phyloP scores from a whole-genome alignment of 164 flowering plant species.

The Santalum album region DNA sequence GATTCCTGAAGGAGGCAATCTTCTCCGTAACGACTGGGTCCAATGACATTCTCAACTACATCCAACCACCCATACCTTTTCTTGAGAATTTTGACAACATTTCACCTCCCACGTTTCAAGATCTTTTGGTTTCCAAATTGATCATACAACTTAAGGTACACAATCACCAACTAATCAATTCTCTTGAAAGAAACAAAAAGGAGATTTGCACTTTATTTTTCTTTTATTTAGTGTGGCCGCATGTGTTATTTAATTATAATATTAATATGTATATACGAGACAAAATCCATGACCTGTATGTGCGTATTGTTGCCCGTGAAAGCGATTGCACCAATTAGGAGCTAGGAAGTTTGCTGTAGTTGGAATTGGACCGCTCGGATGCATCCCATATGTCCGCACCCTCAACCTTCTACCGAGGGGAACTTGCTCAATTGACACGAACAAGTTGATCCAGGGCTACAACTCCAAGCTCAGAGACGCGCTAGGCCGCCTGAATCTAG shows the following conservation, averaged over 20 bases:
- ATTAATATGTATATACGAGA: too few species aligned
- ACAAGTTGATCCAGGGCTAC: constrained; percentile 33
- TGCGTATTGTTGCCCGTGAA: constrained; percentile 1
- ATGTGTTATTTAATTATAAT: too few species aligned
- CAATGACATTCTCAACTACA: constrained; percentile 48
- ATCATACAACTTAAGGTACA: constrained; percentile 57
- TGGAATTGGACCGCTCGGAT: constrained; percentile 64
- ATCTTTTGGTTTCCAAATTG: constrained; percentile 51
- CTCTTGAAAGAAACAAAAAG: neutral
- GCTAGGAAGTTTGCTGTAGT: constrained; percentile 49
- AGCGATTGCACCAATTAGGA: constrained; percentile 48
- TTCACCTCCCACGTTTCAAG: constrained; percentile 28
- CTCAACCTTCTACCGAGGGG: constrained; percentile 27
- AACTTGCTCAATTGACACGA: constrained; percentile 32
- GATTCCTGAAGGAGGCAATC: constrained; percentile 31
- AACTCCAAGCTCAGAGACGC: constrained; percentile 25
- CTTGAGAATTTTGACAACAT: constrained; percentile 17
- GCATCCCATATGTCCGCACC: constrained; percentile 64
- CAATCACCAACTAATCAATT: neutral
- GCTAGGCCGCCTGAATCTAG: constrained; percentile 27
- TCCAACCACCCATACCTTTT: constrained; percentile 45
- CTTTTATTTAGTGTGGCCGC: too few species aligned
- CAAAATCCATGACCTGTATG: too few species aligned
- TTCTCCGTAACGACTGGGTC: constrained; percentile 59
- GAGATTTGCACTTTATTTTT: too few species aligned